Conservation (phyloP, 148 eudicot species). For the Chenopodium album region DNA sequence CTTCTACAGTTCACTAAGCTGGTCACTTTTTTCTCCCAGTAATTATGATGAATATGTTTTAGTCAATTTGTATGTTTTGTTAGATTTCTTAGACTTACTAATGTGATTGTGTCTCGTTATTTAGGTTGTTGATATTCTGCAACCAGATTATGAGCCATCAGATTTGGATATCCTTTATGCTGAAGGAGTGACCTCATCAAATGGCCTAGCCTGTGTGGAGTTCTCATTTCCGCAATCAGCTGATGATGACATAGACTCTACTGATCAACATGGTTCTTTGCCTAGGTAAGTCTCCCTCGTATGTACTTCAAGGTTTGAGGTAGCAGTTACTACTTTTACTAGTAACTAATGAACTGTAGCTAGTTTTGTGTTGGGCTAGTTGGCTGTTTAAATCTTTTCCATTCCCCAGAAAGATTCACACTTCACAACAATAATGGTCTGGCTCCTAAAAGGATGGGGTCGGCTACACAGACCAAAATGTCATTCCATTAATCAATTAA, state of each 20-base stretch:
- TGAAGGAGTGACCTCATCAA: slow-evolving; percentile 88
- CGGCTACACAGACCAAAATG: background rate
- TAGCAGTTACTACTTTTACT: background rate
- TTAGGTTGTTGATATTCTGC: slow-evolving; percentile 80
- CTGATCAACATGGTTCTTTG: slow-evolving; percentile 60
- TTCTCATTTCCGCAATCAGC: slow-evolving; percentile 74
- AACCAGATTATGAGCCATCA: slow-evolving; percentile 83
- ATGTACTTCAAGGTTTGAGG: background rate
- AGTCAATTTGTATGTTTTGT: background rate
- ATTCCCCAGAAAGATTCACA: background rate
- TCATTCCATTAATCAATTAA: background rate
- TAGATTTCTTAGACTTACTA: background rate
- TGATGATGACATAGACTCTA: slow-evolving; percentile 49
- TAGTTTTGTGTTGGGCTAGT: background rate
- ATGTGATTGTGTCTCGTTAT: slow-evolving; percentile 28
- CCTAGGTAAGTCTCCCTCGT: slow-evolving; percentile 47
- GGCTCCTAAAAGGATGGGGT: background rate
- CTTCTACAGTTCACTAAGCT: background rate
- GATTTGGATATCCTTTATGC: slow-evolving; percentile 87
- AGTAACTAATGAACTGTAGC: too few species aligned
- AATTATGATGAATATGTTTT: background rate
- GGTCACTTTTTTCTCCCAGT: background rate
- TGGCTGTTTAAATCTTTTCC: background rate
- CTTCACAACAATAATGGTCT: background rate
- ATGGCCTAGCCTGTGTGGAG: slow-evolving; percentile 88